A percentile compares a stretch with the other conserved stretches of the same genome.
phyloP scores from a whole-genome alignment of 768 basidiomycete species.

The Suillus ampliporus region DNA sequence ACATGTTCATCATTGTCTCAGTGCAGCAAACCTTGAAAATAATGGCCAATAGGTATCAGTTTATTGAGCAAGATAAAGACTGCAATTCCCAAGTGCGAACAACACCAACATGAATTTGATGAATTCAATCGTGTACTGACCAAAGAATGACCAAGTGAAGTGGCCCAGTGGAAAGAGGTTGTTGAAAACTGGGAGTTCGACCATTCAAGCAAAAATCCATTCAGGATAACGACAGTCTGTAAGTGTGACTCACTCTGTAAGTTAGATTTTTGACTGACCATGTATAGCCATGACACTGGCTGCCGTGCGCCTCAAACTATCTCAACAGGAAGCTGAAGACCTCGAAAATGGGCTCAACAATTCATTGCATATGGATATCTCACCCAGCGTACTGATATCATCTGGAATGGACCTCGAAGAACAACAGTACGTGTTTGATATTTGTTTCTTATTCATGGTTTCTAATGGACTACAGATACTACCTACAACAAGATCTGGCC shows the following conservation, averaged over 20 bases:
- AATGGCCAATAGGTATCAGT: too few species aligned
- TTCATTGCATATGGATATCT: conserved; percentile 16
- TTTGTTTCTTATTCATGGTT: too few species aligned
- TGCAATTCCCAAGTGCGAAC: too few species aligned
- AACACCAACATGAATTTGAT: too few species aligned
- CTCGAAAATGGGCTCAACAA: not conserved
- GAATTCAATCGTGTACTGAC: conserved; percentile 4
- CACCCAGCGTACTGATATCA: conserved; percentile 10
- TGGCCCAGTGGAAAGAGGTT: conserved; percentile 20
- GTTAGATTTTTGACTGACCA: too few species aligned
- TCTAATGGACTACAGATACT: not conserved
- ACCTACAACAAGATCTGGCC: too few species aligned
- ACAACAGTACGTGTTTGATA: conserved; percentile 16
- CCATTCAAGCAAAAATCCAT: conserved; percentile 34
- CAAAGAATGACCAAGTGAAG: conserved; percentile 15
- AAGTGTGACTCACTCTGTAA: too few species aligned
- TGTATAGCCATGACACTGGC: conserved; percentile 8
- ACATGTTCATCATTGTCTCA: too few species aligned
- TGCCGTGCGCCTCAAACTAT: conserved; percentile 12
- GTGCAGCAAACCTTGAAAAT: too few species aligned
- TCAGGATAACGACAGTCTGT: conserved; percentile 4
- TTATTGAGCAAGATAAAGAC: too few species aligned
- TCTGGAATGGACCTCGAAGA: conserved; percentile 23
- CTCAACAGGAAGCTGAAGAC: conserved; percentile 10
- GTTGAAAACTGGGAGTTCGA: conserved; percentile 31